phyloP scores from a whole-genome alignment of 345 rosid species.

The Durio zibethinus region DNA sequence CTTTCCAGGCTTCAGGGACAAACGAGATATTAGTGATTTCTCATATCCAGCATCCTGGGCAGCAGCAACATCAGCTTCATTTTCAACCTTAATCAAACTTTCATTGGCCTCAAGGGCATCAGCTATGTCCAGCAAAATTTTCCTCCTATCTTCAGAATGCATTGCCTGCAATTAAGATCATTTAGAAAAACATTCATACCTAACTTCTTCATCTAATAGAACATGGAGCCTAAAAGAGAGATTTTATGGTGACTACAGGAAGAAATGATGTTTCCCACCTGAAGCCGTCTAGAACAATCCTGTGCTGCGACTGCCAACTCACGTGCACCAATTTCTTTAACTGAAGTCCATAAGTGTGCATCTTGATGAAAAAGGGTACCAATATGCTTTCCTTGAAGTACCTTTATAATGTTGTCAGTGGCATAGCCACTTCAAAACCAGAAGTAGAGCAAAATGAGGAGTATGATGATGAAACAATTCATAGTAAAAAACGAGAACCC shows the following conservation, averaged over 20 bases:
- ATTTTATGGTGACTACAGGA: neutral
- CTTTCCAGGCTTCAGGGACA: slow-evolving; percentile 57
- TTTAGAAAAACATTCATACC: slow-evolving; percentile 2
- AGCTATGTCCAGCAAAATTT: slow-evolving; percentile 46
- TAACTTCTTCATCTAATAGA: neutral
- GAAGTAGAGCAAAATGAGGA: neutral
- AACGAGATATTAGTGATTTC: slow-evolving; percentile 43
- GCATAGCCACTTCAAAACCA: slow-evolving; percentile 43
- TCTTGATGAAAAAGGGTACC: slow-evolving; percentile 57
- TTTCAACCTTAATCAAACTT: slow-evolving; percentile 41
- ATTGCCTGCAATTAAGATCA: slow-evolving; percentile 31
- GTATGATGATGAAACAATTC: neutral
- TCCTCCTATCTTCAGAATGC: slow-evolving; percentile 43
- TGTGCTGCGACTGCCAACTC: slow-evolving; percentile 56
- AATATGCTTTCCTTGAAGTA: slow-evolving; percentile 43
- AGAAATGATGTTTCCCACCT: slow-evolving; percentile 30
- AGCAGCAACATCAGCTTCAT: slow-evolving; percentile 53
- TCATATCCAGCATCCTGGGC: slow-evolving; percentile 47
- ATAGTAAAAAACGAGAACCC: neutral
- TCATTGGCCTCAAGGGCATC: slow-evolving; percentile 52
- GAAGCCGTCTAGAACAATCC: slow-evolving; percentile 55
- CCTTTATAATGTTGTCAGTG: slow-evolving; percentile 42
- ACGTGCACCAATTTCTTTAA: slow-evolving; percentile 38
- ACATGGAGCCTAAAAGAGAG: neutral
- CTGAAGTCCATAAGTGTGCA: slow-evolving; percentile 38